Evolutionary conservation across 2,329 filamentous ascomycete species (phyloP).

Genomic region (Amauroascus niger): DNA sequence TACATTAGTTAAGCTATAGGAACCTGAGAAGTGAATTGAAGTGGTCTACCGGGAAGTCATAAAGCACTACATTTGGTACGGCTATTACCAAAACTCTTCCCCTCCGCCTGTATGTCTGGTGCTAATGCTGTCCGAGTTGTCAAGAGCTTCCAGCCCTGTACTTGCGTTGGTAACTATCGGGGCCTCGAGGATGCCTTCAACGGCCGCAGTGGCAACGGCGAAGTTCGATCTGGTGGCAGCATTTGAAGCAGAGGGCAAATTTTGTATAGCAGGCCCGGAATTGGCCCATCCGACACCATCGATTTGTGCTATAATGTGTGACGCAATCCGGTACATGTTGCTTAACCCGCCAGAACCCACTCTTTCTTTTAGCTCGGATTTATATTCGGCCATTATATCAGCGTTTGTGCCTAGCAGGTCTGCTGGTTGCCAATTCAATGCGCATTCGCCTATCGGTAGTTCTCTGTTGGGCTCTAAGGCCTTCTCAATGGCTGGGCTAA

Average conservation of each 20-base stretch:
- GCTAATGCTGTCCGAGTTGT: neutral
- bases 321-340: conserved; percentile 26
- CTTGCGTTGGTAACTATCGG: neutral
- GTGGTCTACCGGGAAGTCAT: no score
- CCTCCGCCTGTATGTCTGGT: neutral
- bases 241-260: neutral
- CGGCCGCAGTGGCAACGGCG: neutral
- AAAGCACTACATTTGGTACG: neutral
- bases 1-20: no score
- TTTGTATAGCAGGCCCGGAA: conserved; percentile 6
- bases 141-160: neutral
- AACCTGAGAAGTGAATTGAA: no score
- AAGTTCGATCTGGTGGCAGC: neutral
- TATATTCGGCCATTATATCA: conserved; percentile 6
- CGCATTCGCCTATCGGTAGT: conserved; percentile 29
- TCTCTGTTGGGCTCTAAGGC: conserved; percentile 26
- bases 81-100: conserved; percentile 3
- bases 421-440: conserved; percentile 24
- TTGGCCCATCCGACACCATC: conserved; percentile 31
- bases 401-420: conserved; percentile 26
- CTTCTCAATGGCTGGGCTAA: conserved; percentile 29
- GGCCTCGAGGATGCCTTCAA: neutral
- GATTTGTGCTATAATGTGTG: conserved; percentile 29
- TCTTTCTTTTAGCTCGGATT: neutral
- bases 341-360: conserved; percentile 24